Conservation (phyloP, 805 yeast species). For the Candida patagonica region DNA sequence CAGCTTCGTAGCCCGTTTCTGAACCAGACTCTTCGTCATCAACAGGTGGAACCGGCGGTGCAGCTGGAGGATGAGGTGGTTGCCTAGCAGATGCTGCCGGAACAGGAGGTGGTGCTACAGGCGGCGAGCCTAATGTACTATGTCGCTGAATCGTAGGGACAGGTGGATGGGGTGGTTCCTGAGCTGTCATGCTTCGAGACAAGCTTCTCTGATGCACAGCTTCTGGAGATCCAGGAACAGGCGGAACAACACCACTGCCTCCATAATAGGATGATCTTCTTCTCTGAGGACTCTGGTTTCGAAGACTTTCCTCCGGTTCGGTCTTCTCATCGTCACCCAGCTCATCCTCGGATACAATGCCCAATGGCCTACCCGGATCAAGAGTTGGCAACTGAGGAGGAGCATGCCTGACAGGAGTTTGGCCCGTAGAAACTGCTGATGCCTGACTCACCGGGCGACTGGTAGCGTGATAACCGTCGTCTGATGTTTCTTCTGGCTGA, state of each 20-base stretch:
- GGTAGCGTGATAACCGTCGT: neutral
- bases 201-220: neutral
- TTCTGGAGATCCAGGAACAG: constrained; percentile 13
- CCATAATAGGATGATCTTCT: constrained; percentile 13
- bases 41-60: constrained; percentile 13
- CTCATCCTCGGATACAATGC: constrained; percentile 16
- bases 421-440: neutral
- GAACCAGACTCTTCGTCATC: no score
- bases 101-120: constrained; percentile 7
- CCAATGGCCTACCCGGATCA: neutral
- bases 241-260: constrained; percentile 17
- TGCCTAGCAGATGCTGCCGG: constrained; percentile 5
- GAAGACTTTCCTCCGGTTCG: constrained; percentile 18
- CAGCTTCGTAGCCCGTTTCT: constrained; percentile 66
- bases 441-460: constrained; percentile 2
- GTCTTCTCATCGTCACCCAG: constrained; percentile 24
- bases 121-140: constrained; percentile 4
- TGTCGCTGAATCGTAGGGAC: no score
- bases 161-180: constrained; percentile 1
- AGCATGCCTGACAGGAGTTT: no score
- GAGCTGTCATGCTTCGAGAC: constrained; percentile 2
- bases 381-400: neutral
- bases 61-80: constrained; percentile 7
- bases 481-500: constrained; percentile 1
- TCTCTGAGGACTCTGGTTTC: neutral